phyloP scores from a whole-genome alignment of 345 rosid species.

The Rhizophora apiculata region DNA sequence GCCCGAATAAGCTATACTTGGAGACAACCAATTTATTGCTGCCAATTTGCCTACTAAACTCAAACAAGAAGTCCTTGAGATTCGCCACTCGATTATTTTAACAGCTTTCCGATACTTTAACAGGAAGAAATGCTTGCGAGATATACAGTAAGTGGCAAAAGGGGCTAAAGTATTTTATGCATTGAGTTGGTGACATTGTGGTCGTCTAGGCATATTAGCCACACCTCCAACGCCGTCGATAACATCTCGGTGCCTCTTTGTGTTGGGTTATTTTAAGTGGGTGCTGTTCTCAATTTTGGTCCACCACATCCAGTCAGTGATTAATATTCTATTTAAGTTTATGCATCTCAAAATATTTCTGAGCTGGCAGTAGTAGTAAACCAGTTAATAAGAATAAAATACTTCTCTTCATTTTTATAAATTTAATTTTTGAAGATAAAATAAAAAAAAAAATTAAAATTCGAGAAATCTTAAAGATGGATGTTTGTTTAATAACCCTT shows the following conservation, averaged over 20 bases:
- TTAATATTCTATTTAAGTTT: background rate
- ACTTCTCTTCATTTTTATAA: too few species aligned
- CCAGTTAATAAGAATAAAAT: too few species aligned
- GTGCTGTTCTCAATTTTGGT: conserved; percentile 7
- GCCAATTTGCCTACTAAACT: background rate
- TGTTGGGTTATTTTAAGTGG: conserved; percentile 1
- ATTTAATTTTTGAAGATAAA: too few species aligned
- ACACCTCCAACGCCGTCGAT: conserved; percentile 40
- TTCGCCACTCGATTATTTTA: conserved; percentile 21
- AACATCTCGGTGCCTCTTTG: conserved; percentile 15
- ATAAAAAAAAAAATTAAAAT: too few species aligned
- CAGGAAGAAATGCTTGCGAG: conserved; percentile 3
- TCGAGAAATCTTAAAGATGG: too few species aligned
- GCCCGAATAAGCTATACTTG: too few species aligned
- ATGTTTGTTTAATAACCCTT: too few species aligned
- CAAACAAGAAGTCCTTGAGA: conserved; percentile 21
- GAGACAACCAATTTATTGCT: background rate
- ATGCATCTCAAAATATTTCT: background rate
- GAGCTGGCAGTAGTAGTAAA: conserved; percentile 8
- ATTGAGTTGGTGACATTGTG: conserved; percentile 16
- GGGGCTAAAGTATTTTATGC: background rate
- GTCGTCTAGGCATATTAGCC: conserved; percentile 32
- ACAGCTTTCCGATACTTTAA: background rate
- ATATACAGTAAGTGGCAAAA: background rate
- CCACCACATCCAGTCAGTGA: background rate